Conservation (phyloP, 169 alveolate species). For the Eimeria praecox region DNA sequence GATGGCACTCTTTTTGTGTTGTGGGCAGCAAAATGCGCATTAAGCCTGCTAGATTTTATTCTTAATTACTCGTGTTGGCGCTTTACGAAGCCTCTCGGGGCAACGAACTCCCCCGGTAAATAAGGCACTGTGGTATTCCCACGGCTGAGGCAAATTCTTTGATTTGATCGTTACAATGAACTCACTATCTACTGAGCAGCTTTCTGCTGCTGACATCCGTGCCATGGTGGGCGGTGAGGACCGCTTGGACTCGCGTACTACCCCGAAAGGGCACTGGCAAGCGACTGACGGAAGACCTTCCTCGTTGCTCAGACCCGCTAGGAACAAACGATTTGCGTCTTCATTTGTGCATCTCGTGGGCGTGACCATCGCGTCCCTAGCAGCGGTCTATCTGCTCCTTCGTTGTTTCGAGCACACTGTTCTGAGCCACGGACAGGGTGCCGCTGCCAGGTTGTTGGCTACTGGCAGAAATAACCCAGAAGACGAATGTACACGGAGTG, state of each 20-base stretch:
- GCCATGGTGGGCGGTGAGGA: neutral
- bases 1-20: no score
- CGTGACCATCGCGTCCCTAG: neutral
- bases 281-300: neutral
- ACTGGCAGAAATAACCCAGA: neutral
- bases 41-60: neutral
- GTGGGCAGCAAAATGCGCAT: neutral
- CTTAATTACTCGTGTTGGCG: neutral
- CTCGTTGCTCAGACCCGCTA: neutral
- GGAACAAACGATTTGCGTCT: neutral
- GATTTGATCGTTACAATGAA: neutral
- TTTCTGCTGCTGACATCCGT: neutral
- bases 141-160: neutral
- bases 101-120: neutral
- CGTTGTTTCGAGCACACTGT: neutral
- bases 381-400: neutral
- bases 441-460: neutral
- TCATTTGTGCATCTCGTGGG: neutral
- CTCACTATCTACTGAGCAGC: neutral
- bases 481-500: neutral
- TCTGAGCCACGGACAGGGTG: neutral
- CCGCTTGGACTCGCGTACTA: neutral
- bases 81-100: neutral
- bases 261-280: neutral
- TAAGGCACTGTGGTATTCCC: neutral